A percentile compares a stretch with the other conserved stretches of the same genome.
These are phyloP conservation scores for Diaporthe humulicola DNA, from an alignment of 2,329 filamentous ascomycete genomes.

Conservation along the genomic window DNA sequence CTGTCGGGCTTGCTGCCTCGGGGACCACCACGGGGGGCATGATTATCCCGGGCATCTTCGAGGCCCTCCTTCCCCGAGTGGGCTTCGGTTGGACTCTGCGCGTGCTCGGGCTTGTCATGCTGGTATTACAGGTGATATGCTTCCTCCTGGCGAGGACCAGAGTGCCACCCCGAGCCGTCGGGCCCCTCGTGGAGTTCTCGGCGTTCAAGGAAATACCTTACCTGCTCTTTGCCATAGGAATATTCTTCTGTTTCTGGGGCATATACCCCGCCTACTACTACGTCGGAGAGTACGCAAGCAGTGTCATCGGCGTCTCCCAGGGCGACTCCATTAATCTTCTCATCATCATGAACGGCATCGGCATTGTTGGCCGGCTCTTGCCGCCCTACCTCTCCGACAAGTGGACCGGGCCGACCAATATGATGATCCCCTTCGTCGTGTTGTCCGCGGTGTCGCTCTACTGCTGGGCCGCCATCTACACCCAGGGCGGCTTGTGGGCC, in stretches of 20 bases:
- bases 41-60: conserved; percentile 69
- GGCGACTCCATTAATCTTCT: conserved; percentile 70
- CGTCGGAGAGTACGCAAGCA: conserved; percentile 51
- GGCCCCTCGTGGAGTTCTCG: conserved; percentile 65
- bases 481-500: conserved; percentile 66
- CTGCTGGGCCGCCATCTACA: conserved; percentile 70
- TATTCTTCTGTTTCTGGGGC: conserved; percentile 64
- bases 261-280: conserved; percentile 73
- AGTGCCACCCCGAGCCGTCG: conserved; percentile 61
- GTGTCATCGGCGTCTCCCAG: conserved; percentile 56
- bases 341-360: conserved; percentile 75
- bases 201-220: conserved; percentile 71
- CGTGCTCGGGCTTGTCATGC: conserved; percentile 71
- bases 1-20: conserved; percentile 71
- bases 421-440: conserved; percentile 64
- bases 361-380: conserved; percentile 68
- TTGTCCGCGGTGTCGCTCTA: conserved; percentile 61
- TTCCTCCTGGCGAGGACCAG: conserved; percentile 58
- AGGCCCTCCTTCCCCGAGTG: conserved; percentile 65
- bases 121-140: conserved; percentile 58
- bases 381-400: conserved; percentile 71
- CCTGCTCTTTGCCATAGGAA: conserved; percentile 61
- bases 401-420: conserved; percentile 68
- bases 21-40: conserved; percentile 72
- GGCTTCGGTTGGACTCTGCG: conserved; percentile 72